Evolutionary conservation across 805 yeast species (phyloP).

Genomic region (Sungouiozyma intestinalis): DNA sequence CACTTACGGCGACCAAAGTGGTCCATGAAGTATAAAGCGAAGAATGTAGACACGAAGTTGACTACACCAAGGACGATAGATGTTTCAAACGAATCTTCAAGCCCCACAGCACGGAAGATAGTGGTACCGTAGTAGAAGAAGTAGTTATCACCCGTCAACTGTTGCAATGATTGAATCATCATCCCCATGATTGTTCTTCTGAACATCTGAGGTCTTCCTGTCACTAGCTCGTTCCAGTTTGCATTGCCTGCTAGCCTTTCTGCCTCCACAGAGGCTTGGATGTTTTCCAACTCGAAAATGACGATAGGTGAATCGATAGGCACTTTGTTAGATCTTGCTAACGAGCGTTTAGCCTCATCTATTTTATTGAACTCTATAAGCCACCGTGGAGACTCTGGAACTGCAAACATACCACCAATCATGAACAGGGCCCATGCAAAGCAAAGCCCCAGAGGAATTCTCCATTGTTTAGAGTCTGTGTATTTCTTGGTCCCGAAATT

Average conservation of each 20-base stretch:
- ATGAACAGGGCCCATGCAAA: constrained; percentile 34
- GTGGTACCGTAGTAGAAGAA: constrained; percentile 60
- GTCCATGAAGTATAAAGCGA: constrained; percentile 43
- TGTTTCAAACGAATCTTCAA: constrained; percentile 47
- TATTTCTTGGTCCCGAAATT: constrained; percentile 48
- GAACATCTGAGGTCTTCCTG: constrained; percentile 55
- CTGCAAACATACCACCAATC: constrained; percentile 31
- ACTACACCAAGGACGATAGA: constrained; percentile 50
- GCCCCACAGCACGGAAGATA: constrained; percentile 50
- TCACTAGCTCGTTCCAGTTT: constrained; percentile 51
- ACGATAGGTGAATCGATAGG: constrained; percentile 42
- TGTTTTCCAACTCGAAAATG: constrained; percentile 44
- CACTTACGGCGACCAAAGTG: constrained; percentile 43
- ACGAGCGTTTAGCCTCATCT: constrained; percentile 51
- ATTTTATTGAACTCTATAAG: constrained; percentile 44
- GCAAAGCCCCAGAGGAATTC: constrained; percentile 53
- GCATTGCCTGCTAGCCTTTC: constrained; percentile 55
- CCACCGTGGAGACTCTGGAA: constrained; percentile 66
- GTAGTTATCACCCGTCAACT: constrained; percentile 56
- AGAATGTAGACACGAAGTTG: constrained; percentile 47
- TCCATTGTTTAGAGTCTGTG: constrained; percentile 62
- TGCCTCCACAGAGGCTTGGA: constrained; percentile 49
- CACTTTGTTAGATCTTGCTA: constrained; percentile 45
- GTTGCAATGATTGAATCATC: constrained; percentile 53
- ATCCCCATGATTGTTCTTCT: constrained; percentile 41